Conservation (phyloP, 1,284 basidiomycete genomes). For the Moniliella sp. region DNA sequence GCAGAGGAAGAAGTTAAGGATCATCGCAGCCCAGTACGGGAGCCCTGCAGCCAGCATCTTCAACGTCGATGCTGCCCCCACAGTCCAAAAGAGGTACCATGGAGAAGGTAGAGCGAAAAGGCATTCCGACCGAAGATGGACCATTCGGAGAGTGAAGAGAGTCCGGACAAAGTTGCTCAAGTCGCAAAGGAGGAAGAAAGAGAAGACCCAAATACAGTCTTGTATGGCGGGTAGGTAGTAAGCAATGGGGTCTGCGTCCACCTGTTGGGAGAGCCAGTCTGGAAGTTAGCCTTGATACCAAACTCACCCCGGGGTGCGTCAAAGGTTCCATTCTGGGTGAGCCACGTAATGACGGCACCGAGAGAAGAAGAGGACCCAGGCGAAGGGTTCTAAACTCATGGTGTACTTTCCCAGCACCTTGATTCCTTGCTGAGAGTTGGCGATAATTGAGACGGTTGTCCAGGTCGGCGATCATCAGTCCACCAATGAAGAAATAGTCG, state of each 20-base stretch:
- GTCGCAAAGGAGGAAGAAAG: constrained; percentile 18
- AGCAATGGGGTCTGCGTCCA: constrained; percentile 4
- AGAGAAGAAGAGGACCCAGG: constrained; percentile 20
- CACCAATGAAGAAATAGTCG: constrained; percentile 25
- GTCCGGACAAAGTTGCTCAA: constrained; percentile 11
- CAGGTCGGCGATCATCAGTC: constrained; percentile 18
- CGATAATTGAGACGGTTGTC: constrained; percentile 24
- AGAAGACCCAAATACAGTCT: constrained; percentile 12
- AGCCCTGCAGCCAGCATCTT: constrained; percentile 8
- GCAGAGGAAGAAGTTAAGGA: constrained; percentile 13
- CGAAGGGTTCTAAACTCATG: too few species aligned
- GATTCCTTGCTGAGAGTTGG: too few species aligned
- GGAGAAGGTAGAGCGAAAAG: constrained; percentile 18
- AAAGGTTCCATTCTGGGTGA: too few species aligned
- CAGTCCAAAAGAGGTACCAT: constrained; percentile 22
- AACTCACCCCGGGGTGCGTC: constrained; percentile 12
- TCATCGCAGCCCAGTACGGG: constrained; percentile 19
- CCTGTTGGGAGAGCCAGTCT: constrained; percentile 5
- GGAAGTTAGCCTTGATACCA: constrained; percentile 12
- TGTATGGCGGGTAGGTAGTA: too few species aligned
- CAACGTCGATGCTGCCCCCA: constrained; percentile 17
- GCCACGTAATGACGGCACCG: constrained; percentile 9
- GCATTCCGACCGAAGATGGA: constrained; percentile 15
- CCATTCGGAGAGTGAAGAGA: constrained; percentile 18
- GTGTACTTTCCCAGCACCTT: too few species aligned